phyloP scores from a whole-genome alignment of 331 rosid genomes.

The Spiraea crenata region DNA sequence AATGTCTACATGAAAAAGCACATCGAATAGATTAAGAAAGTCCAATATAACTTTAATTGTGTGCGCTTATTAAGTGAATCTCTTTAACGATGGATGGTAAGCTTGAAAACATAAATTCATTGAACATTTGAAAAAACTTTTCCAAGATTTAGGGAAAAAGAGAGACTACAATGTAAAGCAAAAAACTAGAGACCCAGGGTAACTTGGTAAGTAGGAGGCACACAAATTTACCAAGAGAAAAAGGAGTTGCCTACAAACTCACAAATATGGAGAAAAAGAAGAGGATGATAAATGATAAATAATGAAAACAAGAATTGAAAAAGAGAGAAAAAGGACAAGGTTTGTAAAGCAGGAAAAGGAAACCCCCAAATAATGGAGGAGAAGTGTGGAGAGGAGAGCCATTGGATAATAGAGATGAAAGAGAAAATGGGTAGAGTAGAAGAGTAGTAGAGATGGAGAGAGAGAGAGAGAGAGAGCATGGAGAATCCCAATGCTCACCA shows the following conservation, averaged over 20 bases:
- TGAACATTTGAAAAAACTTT: too few relatives aligned
- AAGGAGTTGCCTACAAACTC: background rate
- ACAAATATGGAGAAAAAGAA: background rate
- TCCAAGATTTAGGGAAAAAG: too few relatives aligned
- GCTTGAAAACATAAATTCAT: too few relatives aligned
- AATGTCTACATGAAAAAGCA: too few relatives aligned
- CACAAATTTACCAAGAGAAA: too few relatives aligned
- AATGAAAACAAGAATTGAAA: background rate
- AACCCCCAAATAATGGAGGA: conserved; percentile 55
- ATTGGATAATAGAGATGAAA: conserved; percentile 49
- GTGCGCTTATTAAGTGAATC: too few relatives aligned
- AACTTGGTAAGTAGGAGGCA: too few relatives aligned
- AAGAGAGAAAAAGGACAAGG: conserved; percentile 31
- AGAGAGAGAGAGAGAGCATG: conserved; percentile 12
- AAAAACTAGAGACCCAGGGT: too few relatives aligned
- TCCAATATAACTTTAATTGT: too few relatives aligned
- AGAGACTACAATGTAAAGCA: too few relatives aligned
- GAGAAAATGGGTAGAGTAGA: conserved; percentile 20
- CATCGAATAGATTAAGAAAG: too few relatives aligned
- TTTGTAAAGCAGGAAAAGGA: conserved; percentile 21
- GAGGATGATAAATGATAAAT: background rate
- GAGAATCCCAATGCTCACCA: conserved; percentile 67
- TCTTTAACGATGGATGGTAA: too few relatives aligned
- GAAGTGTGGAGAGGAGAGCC: conserved; percentile 53
- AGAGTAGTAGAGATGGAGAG: conserved; percentile 24